Evolutionary conservation across 2,329 filamentous ascomycete genomes (phyloP).

Genomic region (Onygenales sp.): DNA sequence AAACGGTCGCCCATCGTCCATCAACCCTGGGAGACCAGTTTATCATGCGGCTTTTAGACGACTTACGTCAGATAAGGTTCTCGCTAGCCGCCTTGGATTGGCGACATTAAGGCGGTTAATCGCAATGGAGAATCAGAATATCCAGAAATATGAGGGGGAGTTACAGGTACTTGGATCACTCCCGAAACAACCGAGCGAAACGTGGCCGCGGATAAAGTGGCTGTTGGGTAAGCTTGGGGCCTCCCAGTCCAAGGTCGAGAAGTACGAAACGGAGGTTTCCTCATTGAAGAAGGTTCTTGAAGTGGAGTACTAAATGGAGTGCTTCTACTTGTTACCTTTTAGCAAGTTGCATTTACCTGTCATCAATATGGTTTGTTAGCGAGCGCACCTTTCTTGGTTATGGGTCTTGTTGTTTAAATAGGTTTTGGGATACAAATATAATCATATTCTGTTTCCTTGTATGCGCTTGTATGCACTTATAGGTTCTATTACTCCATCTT

Average conservation of each 20-base stretch:
- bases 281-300: conserved; percentile 61
- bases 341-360: neutral
- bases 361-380: no score
- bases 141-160: conserved; percentile 73
- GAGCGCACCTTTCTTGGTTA: no score
- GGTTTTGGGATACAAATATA: no score
- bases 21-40: conserved; percentile 76
- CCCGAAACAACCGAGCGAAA: conserved; percentile 60
- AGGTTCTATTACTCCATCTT: no score
- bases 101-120: conserved; percentile 59
- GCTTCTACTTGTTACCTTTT: neutral
- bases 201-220: conserved; percentile 58
- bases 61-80: conserved; percentile 60
- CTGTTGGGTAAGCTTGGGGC: conserved; percentile 61
- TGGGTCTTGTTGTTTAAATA: no score
- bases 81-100: conserved; percentile 65
- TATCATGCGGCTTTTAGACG: conserved; percentile 73
- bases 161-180: conserved; percentile 60
- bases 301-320: conserved; percentile 36
- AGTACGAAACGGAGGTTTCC: conserved; percentile 63
- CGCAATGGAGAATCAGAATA: conserved; percentile 61
- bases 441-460: no score
- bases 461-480: no score
- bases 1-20: conserved; percentile 66
- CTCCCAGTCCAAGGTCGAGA: conserved; percentile 66